These are phyloP conservation scores for Prunus campanulata DNA, from an alignment of 306 rosid genomes.

Conservation along the genomic window DNA sequence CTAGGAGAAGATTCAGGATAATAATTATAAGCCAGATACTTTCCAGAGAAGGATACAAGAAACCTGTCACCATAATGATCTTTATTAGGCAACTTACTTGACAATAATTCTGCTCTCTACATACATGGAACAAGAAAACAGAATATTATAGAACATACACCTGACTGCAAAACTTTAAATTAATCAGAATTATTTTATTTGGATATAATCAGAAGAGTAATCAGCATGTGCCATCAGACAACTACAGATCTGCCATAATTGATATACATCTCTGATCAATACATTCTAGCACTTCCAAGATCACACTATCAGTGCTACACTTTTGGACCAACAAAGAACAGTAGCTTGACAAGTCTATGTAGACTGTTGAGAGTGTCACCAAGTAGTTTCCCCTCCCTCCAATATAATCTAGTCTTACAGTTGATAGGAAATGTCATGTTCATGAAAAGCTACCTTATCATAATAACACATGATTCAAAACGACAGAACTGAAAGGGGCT, in stretches of 20 bases:
- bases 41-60: constrained; percentile 87
- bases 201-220: neutral
- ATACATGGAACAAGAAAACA: constrained; percentile 16
- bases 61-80: constrained; percentile 60
- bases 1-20: constrained; percentile 46
- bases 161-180: neutral
- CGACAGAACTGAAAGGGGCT: neutral
- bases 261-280: neutral
- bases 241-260: neutral
- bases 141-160: constrained; percentile 7
- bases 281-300: neutral
- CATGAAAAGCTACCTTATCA: neutral
- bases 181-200: neutral
- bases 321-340: neutral
- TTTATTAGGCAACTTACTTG: constrained; percentile 12
- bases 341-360: neutral
- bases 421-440: neutral
- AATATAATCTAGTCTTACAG: neutral
- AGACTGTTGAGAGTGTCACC: neutral
- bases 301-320: neutral
- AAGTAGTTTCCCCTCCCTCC: neutral
- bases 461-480: neutral
- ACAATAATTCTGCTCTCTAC: constrained; percentile 11
- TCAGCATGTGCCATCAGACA: neutral
- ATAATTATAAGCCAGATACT: constrained; percentile 58